Evolutionary conservation across 2,329 filamentous ascomycete species (phyloP).

Genomic region (Sarocladium strictum): DNA sequence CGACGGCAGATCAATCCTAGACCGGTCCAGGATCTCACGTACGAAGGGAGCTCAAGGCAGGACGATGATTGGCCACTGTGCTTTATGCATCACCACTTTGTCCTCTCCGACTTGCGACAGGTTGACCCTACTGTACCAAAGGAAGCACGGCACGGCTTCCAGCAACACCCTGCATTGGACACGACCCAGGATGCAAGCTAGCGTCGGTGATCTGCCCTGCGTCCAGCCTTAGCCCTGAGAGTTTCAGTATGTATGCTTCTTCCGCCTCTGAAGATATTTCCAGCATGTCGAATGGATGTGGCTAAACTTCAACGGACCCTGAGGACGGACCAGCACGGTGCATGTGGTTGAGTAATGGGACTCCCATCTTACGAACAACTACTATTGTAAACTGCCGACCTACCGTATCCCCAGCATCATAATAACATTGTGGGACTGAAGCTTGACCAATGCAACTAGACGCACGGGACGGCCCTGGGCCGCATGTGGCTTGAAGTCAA

Average conservation of each 20-base stretch:
- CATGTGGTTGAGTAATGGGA: too few relatives aligned
- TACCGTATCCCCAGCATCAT: too few relatives aligned
- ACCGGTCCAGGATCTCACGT: not conserved
- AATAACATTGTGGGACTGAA: not conserved
- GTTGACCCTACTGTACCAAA: not conserved
- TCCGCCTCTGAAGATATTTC: too few relatives aligned
- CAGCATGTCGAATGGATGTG: too few relatives aligned
- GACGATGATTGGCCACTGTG: not conserved
- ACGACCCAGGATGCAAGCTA: too few relatives aligned
- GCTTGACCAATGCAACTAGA: not conserved
- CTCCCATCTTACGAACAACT: too few relatives aligned
- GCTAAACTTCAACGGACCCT: too few relatives aligned
- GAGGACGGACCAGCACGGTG: too few relatives aligned
- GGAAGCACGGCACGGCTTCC: not conserved
- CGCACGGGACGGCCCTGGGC: conserved; percentile 1
- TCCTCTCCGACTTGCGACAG: not conserved
- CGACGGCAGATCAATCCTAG: conserved; percentile 1
- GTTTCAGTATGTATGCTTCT: too few relatives aligned
- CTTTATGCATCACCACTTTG: not conserved
- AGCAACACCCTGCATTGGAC: too few relatives aligned
- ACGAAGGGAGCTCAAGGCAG: not conserved
- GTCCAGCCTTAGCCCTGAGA: too few relatives aligned
- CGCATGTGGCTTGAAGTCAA: not conserved
- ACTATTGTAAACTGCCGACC: too few relatives aligned
- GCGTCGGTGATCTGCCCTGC: not conserved